Base-by-base conservation (phyloP, 2,329 filamentous ascomycete species). In the Aspergillus clavatus region DNA sequence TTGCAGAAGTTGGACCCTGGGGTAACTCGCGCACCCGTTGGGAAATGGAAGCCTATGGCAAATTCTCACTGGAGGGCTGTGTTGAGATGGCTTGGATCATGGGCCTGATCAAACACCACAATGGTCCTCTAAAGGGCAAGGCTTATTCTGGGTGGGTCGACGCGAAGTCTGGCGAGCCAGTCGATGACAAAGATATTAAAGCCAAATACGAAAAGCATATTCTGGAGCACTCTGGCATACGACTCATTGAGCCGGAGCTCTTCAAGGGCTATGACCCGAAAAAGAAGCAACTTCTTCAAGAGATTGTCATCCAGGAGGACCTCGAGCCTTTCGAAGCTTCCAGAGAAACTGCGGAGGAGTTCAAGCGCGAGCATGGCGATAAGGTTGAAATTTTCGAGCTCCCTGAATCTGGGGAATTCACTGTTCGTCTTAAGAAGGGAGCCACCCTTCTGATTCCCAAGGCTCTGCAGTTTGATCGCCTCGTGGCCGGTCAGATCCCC, bases 11-110 rank as follows among this genome's bases (percentile, higher is more conserved):
- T 40, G 66, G 73, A 12, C 93, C 93, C 6, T 98, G 93, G 94
- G 93, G 93, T 76, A 98, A 97, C 76, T 91, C 93, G 2, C 84
- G 93, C 61, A 98, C 93, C 37, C 84, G 93, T 51, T 98, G 93
- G 93, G 93, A 98, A 75, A 98, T 98, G 91, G 93, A 98, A 70
- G 90, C 93, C 1, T 84, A 90, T 56, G 93, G 93, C 65, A 81
- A 95, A 63, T 98, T 98, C 75, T 97, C 93, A 7, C 81, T 98
- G 11, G 94, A 98, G 70, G 93, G 93, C 23, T 97, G 93, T 62
- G 86, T 98, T 49, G 93, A 98, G 72, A 98, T 98, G 93, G 90
- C 93, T 24, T 98, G 93, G 93, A 89, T 98, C 70, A 98, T 97
- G 91, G 93, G 93, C 63, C 82, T 97, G 48, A 97, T 98, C 76